Base-by-base conservation (phyloP, 345 rosid genomes). In the Kandelia obovata region DNA sequence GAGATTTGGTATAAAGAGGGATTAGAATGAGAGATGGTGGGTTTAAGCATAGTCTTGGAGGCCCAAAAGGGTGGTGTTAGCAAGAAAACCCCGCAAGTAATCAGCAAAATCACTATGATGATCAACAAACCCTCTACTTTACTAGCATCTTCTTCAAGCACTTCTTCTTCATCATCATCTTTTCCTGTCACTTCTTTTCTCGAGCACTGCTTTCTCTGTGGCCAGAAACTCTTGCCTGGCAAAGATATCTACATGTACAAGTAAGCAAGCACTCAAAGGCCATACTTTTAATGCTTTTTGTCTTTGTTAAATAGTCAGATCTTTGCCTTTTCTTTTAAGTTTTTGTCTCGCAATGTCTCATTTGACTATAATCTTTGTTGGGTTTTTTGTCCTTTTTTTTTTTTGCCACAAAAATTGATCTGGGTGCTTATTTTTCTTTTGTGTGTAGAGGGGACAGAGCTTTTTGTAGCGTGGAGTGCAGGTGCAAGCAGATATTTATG, bases 221-320 rank as follows among this genome's bases (percentile, higher is more conserved):
- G 78, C 30, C 78, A 75, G 70, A 88, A 85, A 49, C 92, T 93
- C 69, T 78, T 79, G 58, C 89, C 85, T 1, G 91, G 81, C 4
- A 89, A 83, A 27, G 98, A 93, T 79, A 91, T 93, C 84, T 93
- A 91, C 90, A 93, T 91, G 98, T 93, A 93, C 83, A 91, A 87
- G 97, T 93, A 85, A 83, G 77, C n/a, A 23, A 43, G 9, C 19
- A 6, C 1, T 0, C 5, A 43, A 43, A 43, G 21, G 20, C 31
- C 47, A 25, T 37, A 2, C 31, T 67, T 51, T 16, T 31, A 13
- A 1, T 72, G 69, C 17, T 2, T 61, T 51, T 53, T 1, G 4
- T 56, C 53, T 0, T n/a, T 47, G 0, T 60, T 1, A 51, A 43
- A 16, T 52, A 65, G 31, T 63, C 65, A 66, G 71, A 65, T 76